Base-by-base conservation (phyloP, 2,329 filamentous ascomycete genomes). In the Alternaria arbusti region DNA sequence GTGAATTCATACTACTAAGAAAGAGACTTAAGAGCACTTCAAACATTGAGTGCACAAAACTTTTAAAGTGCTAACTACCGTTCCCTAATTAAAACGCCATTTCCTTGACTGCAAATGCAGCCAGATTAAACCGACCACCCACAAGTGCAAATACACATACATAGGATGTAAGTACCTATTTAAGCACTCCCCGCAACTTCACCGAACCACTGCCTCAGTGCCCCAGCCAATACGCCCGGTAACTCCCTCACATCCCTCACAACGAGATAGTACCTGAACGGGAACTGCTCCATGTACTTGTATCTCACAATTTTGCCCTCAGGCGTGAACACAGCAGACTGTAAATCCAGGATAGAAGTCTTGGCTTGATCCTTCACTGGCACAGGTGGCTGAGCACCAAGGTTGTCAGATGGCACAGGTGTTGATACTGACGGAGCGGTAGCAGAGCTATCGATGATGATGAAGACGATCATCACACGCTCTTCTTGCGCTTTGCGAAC, bases 401-500 rank as follows among this genome's bases (percentile, higher is more conserved):
- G 50, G 10, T 60, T 36, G 9, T 63, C 61, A 3, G 59, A 63
- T 1, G 46, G 57, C 40, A 25, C 28, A 6, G 63, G 57, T 1
- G 52, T 54, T 4, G 69, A 54, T 9, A 59, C 63, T 20, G 47
- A 54, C n/a, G 61, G 59, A 4, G 62, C 45, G 9, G 59, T 51
- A 5, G 77, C 70, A 1, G 72, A 76, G 47, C 88, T 85, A 83
- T 99, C 96, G 76, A 99, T 93, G 74, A 99, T 91, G 72, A 99
- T 93, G 79, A 99, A 99, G 6, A 99, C 95, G 67, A 98, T 90
- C 93, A 99, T 97, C 77, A 99, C 96, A 15, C 94, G 87, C 81
- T 97, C 93, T 79, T 97, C 94, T 74, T 94, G 89, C 1, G 96
- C 95, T 80, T 95, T 91, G 10, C 96, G 87, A 11, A 99, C 89